Percentiles rank a stretch among this genome's conserved stretches.
Conservation (phyloP, 192 early-diverging fungal genomes). For the Umbelopsis isabellina region DNA sequence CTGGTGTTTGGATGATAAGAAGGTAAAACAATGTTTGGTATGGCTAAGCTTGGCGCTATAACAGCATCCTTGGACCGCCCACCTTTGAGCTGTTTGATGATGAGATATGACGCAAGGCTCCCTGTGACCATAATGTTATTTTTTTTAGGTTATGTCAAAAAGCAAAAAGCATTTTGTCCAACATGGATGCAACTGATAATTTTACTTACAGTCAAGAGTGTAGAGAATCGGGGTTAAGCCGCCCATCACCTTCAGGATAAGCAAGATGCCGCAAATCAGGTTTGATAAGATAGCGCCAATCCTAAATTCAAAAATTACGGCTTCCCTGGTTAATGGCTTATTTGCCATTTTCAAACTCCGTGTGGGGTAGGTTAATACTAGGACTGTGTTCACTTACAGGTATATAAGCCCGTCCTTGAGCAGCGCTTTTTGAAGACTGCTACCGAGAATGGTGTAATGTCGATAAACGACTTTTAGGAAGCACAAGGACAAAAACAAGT, state of each 20-base stretch:
- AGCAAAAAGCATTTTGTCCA: background rate
- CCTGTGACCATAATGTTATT: background rate
- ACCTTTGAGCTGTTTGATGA: constrained; percentile 32
- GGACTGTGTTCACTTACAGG: constrained; percentile 27
- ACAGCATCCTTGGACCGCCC: background rate
- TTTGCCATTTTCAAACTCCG: no score
- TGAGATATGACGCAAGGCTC: constrained; percentile 32
- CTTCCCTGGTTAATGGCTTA: background rate
- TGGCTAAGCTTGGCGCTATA: background rate
- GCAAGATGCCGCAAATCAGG: constrained; percentile 30
- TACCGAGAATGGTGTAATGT: constrained; percentile 34
- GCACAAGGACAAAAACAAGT: constrained; percentile 32
- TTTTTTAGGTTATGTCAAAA: background rate
- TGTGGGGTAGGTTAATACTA: background rate
- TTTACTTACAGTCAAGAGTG: constrained; percentile 39
- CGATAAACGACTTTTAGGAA: constrained; percentile 39
- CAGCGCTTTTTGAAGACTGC: constrained; percentile 35
- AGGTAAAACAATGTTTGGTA: background rate
- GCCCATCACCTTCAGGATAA: constrained; percentile 27
- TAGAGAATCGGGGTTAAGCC: constrained; percentile 37
- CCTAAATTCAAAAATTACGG: constrained; percentile 13
- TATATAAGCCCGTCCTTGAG: constrained; percentile 38
- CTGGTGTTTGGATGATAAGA: background rate
- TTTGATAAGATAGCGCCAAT: constrained; percentile 39
- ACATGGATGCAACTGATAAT: background rate